Base-by-base conservation (phyloP, 495 filamentous ascomycete genomes). In the Penicillium waksmanii region DNA sequence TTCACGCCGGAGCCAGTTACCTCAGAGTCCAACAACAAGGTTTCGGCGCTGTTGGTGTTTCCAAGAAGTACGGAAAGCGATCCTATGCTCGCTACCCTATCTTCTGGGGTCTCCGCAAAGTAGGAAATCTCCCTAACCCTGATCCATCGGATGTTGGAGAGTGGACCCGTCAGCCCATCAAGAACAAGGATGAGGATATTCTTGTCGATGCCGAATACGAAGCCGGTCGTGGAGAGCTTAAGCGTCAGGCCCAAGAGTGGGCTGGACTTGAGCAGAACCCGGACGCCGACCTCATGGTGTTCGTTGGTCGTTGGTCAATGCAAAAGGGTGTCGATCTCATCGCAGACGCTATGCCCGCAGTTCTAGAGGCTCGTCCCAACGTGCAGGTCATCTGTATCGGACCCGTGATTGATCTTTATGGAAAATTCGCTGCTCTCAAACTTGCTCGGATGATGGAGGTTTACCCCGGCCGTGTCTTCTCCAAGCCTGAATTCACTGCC, bases 271-370 rank as follows among this genome's bases (percentile, higher is more conserved):
- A 89, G 8, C 79, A 84, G 51, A 84, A 90, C 59, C 84, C 88
- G 4, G 79, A 84, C 23, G 89, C 89, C 7, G 89, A 92, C 59
- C 79, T 92, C 8, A 82, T 92, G 60, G 89, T 91, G 3, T 92
- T 92, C 63, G 89, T 92, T 35, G 89, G 89, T 48, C 83, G 89
- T 35, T 92, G 89, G 89, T 89, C 85, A 10, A 84, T 87, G 78
- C 89, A 92, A 65, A 92, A 91, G 70, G 89, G 89, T 56, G 80
- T 92, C 53, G 89, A 92, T 71, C 76, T 91, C 13, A 91, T 92
- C 61, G 89, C 89, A n/a, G 89, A 92, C 65, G 84, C 90, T 15
- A 86, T 91, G 74, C 88, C 89, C 40, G 80, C 84, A 25, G 81
- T 92, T 54, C 73, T 92, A 17, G 87, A 91, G 60, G 75, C 86